Evolutionary conservation across 2,329 filamentous ascomycete genomes (phyloP), one percentile per base, ranked within the genome.

Genomic region (Pseudogymnoascus pannorum): DNA sequence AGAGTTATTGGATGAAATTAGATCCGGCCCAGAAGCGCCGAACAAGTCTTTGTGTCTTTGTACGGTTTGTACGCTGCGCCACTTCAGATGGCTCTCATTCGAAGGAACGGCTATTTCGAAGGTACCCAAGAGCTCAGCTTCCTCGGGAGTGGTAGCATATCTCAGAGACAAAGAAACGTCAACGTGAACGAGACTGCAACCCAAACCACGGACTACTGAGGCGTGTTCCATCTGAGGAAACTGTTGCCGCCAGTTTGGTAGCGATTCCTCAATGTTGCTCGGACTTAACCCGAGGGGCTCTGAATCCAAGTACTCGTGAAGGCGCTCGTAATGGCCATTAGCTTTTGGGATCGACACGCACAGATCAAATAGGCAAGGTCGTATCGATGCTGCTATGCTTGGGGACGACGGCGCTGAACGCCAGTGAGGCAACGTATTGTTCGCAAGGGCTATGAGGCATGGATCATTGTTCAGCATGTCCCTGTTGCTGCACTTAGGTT

Each of bases 381-480:
- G 26, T 54, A 54, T 54, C 2, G 26, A 31, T 31, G 48, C 48
- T 31, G 48, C 48, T 5, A 54, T 16, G 16, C 77, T 24, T 84
- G 22, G 6, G 20, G 26, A 11, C 80, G 48, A 78, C 75, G 16
- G 78, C 76, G 70, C 85, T 81, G 51, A 82, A 76, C 16, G 75
- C 76, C 16, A 86, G 82, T 82, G 83, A 82, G 38, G 85, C 76
- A 26, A 79, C 76, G 20, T 78, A 78, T 67, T 54, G 9, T 86
- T 79, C 7, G 83, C 79, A 33, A 87, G 77, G 7, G 85, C 84
- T 61, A 79, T 80, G 63, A 87, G 75, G n/a, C 86, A 82, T 3
- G 83, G 78, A 71, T 87, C 85, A 62, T 83, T 81, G 73, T 87
- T 87, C 76, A 87, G 84, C 6, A 83, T 86, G 72, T 77, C 68